These are phyloP conservation scores for Crataegus laevigata DNA, from an alignment of 306 rosid genomes.

Conservation along the genomic window DNA sequence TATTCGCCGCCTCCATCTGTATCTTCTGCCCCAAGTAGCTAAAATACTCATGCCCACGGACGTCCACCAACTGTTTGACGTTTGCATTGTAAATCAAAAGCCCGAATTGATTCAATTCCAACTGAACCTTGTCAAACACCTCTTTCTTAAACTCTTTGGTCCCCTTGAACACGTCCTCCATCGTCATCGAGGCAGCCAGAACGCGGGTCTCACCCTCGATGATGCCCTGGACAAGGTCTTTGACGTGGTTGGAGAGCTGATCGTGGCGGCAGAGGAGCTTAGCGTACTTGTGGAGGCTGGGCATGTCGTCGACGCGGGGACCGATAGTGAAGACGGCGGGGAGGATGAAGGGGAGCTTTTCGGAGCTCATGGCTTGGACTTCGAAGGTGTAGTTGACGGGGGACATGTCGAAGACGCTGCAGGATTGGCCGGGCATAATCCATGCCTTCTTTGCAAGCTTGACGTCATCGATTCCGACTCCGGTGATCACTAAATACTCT, in stretches of 20 bases:
- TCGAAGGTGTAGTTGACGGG: slow-evolving; percentile 73
- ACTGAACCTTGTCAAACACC: slow-evolving; percentile 50
- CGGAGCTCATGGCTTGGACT: slow-evolving; percentile 71
- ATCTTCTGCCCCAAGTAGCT: slow-evolving; percentile 61
- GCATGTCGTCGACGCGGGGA: slow-evolving; percentile 29
- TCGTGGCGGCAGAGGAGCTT: slow-evolving; percentile 39
- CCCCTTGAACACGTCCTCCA: slow-evolving; percentile 44
- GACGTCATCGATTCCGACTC: slow-evolving; percentile 25
- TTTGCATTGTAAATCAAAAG: slow-evolving; percentile 63
- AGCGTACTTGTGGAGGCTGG: slow-evolving; percentile 39
- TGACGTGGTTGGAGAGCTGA: slow-evolving; percentile 46
- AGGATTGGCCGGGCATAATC: slow-evolving; percentile 44
- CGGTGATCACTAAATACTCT: slow-evolving; percentile 31
- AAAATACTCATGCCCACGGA: slow-evolving; percentile 57
- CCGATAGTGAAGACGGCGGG: slow-evolving; percentile 65
- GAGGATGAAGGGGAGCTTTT: slow-evolving; percentile 61
- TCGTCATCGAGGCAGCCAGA: slow-evolving; percentile 57
- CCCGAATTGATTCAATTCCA: slow-evolving; percentile 56
- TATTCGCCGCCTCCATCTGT: slow-evolving; percentile 62
- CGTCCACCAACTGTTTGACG: slow-evolving; percentile 52
- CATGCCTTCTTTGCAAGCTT: slow-evolving; percentile 50
- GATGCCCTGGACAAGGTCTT: slow-evolving; percentile 49
- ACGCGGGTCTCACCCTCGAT: slow-evolving; percentile 70
- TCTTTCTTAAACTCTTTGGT: slow-evolving; percentile 47
- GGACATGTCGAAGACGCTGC: slow-evolving; percentile 35